These are phyloP conservation scores for Lagenidium giganteum DNA, from an alignment of 352 stramenopile species.

Conservation along the genomic window DNA sequence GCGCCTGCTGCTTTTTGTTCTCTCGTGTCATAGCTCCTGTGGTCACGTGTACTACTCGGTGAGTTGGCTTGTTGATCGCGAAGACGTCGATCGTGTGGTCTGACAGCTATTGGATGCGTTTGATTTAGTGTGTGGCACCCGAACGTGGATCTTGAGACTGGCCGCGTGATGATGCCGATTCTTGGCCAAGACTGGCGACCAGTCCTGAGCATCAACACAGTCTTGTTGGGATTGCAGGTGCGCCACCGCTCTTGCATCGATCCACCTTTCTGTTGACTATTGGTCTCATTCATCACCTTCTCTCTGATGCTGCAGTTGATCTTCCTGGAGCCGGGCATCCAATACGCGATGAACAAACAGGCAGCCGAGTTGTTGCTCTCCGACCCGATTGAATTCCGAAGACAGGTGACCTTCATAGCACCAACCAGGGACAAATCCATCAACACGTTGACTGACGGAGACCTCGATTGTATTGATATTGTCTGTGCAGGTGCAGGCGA, in stretches of 20 bases:
- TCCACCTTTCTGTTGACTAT: neutral
- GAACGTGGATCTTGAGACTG: conserved; percentile 70
- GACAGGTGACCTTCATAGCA: conserved; percentile 27
- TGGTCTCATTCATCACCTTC: no score
- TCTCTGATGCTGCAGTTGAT: conserved; percentile 53
- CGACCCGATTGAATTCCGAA: conserved; percentile 40
- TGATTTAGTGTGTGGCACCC: conserved; percentile 78
- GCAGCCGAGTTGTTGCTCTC: conserved; percentile 53
- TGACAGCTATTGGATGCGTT: neutral
- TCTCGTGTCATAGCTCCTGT: neutral
- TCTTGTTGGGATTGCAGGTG: conserved; percentile 79
- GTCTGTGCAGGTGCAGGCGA: conserved; percentile 34
- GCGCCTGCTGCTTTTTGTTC: no score
- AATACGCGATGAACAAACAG: conserved; percentile 53
- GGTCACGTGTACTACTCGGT: no score
- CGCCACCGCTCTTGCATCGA: neutral
- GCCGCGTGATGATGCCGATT: conserved; percentile 85
- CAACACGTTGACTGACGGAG: no score
- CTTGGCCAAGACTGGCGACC: conserved; percentile 80
- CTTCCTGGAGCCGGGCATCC: conserved; percentile 69
- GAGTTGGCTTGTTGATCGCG: no score
- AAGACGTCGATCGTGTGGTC: no score
- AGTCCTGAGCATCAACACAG: conserved; percentile 82
- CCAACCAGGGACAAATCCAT: no score
- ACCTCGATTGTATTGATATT: no score